Conservation (phyloP, 331 rosid species). For the Rosa hybrid region DNA sequence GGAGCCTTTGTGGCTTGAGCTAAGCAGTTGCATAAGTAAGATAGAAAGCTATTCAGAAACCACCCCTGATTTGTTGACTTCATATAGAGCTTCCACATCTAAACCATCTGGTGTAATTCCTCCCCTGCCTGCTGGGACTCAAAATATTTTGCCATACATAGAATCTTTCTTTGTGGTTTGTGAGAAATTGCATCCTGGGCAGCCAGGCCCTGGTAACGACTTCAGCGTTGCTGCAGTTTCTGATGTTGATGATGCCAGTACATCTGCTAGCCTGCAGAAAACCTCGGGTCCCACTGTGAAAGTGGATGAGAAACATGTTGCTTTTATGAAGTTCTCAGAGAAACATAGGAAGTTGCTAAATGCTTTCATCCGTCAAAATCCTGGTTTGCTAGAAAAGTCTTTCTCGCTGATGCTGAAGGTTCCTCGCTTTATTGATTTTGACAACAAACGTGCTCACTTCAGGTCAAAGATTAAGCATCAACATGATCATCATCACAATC, state of each 20-base stretch:
- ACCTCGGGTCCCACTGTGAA: conserved; percentile 50
- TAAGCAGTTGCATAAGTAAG: conserved; percentile 91
- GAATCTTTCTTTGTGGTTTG: conserved; percentile 97
- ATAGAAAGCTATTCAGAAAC: conserved; percentile 86
- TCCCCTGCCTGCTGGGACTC: conserved; percentile 94
- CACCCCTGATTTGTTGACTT: conserved; percentile 49
- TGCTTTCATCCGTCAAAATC: conserved; percentile 95
- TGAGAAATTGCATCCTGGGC: conserved; percentile 93
- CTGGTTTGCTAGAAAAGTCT: conserved; percentile 94
- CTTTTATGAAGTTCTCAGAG: conserved; percentile 90
- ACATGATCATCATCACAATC: conserved; percentile 95
- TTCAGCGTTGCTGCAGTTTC: conserved; percentile 55
- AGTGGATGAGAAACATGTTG: conserved; percentile 79
- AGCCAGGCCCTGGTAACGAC: conserved; percentile 66
- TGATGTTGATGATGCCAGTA: conserved; percentile 73
- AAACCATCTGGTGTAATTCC: conserved; percentile 72
- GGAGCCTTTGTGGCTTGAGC: conserved; percentile 94
- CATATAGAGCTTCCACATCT: conserved; percentile 57
- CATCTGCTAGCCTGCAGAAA: conserved; percentile 65
- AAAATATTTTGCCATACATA: conserved; percentile 88
- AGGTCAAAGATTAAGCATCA: conserved; percentile 96
- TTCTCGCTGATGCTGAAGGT: conserved; percentile 88
- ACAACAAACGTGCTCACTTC: conserved; percentile 93
- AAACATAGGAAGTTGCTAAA: conserved; percentile 92
- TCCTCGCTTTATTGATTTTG: conserved; percentile 92